Evolutionary conservation across 768 basidiomycete species (phyloP).

Genomic region (Pholiota conissans): DNA sequence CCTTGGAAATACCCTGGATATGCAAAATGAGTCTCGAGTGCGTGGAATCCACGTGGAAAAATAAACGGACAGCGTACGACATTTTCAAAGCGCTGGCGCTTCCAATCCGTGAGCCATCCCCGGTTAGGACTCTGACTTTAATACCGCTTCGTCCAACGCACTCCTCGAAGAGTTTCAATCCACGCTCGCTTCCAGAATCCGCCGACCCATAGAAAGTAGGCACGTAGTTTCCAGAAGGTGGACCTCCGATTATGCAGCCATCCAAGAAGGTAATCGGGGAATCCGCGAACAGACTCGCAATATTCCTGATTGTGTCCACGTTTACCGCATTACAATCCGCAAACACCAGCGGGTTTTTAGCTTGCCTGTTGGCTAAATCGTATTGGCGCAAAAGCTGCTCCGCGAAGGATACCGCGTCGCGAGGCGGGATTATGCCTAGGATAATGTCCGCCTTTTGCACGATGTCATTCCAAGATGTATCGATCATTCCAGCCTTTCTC

Average conservation of each 20-base stretch:
- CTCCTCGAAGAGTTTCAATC: conserved; percentile 35
- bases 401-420: conserved; percentile 48
- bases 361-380: conserved; percentile 10
- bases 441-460: conserved; percentile 41
- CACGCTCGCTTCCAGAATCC: conserved; percentile 32
- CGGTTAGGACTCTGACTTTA: conserved; percentile 43
- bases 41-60: neutral
- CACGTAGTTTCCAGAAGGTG: conserved; percentile 46
- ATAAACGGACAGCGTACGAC: conserved; percentile 55
- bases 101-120: conserved; percentile 49
- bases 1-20: conserved; percentile 55
- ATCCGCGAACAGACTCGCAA: conserved; percentile 41
- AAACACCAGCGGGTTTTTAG: conserved; percentile 33
- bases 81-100: conserved; percentile 65
- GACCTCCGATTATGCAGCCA: conserved; percentile 56
- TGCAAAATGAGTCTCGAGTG: conserved; percentile 2
- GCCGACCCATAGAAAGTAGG: conserved; percentile 59
- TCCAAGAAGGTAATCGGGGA: conserved; percentile 48
- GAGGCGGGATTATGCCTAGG: conserved; percentile 59
- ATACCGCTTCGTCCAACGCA: conserved; percentile 43
- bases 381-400: conserved; percentile 34
- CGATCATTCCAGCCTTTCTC: conserved; percentile 47
- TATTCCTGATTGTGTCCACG: conserved; percentile 46
- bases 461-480: conserved; percentile 30
- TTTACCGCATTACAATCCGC: conserved; percentile 62